These are phyloP conservation scores for Trichosanthes cucumerina DNA, from an alignment of 306 rosid species.

Conservation along the genomic window DNA sequence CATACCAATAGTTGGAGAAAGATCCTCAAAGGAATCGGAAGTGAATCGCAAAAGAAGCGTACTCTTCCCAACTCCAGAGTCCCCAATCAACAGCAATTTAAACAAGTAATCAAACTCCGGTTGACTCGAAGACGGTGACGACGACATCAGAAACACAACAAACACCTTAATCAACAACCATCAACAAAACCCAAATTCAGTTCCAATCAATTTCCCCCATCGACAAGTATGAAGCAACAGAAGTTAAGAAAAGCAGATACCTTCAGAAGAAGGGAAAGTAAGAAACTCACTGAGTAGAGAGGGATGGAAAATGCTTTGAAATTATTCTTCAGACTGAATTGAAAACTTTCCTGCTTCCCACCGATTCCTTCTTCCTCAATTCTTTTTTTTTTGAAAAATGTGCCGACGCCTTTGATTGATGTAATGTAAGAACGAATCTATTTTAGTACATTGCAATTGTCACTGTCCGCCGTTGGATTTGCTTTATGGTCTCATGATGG, in stretches of 20 bases:
- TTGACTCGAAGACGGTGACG: conserved; percentile 36
- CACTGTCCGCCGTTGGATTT: neutral
- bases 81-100: conserved; percentile 72
- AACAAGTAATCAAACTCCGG: conserved; percentile 70
- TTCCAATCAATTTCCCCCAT: neutral
- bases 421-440: neutral
- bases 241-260: neutral
- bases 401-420: conserved; percentile 1
- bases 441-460: neutral
- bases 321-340: neutral
- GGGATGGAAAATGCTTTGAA: neutral
- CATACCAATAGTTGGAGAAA: conserved; percentile 78
- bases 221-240: neutral
- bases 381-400: neutral
- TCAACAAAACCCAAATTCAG: neutral
- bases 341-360: neutral
- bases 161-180: neutral
- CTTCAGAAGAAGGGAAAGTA: neutral
- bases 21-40: conserved; percentile 57
- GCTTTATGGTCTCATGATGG: neutral
- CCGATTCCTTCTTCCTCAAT: neutral
- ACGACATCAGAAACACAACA: conserved; percentile 28
- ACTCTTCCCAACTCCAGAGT: conserved; percentile 87
- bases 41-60: conserved; percentile 60
- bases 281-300: neutral